Conservation (phyloP, 129 eudicot species). For the Flaveria sonorensis region DNA sequence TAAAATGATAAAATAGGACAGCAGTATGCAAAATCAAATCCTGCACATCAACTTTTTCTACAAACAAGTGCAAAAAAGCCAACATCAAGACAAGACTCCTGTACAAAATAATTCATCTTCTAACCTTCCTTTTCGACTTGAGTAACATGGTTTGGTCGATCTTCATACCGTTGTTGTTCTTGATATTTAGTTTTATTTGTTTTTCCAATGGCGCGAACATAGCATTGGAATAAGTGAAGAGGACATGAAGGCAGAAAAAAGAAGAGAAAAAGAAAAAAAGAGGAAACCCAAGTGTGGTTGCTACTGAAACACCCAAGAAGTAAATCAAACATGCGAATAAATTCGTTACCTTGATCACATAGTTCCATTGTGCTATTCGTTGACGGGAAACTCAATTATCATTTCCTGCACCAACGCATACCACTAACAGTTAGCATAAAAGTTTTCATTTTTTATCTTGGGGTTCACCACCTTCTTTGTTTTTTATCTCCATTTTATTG, state of each 20-base stretch:
- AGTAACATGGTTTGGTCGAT: constrained; percentile 29
- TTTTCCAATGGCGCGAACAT: constrained; percentile 31
- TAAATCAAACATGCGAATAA: constrained; percentile 32
- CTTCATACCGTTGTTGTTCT: constrained; percentile 22
- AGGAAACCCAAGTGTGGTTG: constrained; percentile 18
- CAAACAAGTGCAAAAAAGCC: constrained; percentile 38
- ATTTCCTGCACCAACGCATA: constrained; percentile 60
- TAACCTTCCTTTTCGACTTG: constrained; percentile 26
- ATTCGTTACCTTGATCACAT: constrained; percentile 26
- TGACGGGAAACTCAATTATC: constrained; percentile 52
- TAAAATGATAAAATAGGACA: constrained; percentile 8
- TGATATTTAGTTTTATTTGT: constrained; percentile 29
- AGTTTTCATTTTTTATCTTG: not conserved
- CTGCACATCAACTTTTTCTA: constrained; percentile 40
- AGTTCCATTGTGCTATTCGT: constrained; percentile 38
- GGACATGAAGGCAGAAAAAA: constrained; percentile 1
- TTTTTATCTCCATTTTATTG: not conserved
- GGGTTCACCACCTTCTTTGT: not conserved
- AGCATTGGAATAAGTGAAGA: constrained; percentile 21
- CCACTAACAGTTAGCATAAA: constrained; percentile 1
- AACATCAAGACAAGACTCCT: constrained; percentile 38
- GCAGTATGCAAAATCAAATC: constrained; percentile 40
- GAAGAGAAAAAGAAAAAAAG: not conserved
- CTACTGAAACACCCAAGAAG: constrained; percentile 16
- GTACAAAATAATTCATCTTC: constrained; percentile 50